These are phyloP conservation scores for Ascochyta fabae DNA, from an alignment of 2,329 filamentous ascomycete species.

Conservation along the genomic window DNA sequence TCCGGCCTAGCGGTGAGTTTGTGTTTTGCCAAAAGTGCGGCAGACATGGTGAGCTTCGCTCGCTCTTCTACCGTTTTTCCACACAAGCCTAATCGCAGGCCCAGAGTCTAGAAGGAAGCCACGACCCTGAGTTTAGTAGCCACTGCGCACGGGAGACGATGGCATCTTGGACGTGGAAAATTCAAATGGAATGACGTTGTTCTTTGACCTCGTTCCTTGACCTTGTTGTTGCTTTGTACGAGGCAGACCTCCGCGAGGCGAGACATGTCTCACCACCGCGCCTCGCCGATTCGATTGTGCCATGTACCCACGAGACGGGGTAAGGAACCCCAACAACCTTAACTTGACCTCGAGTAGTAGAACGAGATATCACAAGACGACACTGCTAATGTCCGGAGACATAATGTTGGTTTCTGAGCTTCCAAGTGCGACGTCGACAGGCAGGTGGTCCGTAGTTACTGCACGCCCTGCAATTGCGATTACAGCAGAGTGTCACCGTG, in stretches of 20 bases:
- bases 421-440: too few species aligned
- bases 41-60: not conserved
- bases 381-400: too few species aligned
- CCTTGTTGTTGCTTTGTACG: too few species aligned
- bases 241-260: not conserved
- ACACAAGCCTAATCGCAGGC: not conserved
- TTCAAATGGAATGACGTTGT: not conserved
- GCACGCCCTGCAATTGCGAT: too few species aligned
- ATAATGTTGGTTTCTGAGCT: too few species aligned
- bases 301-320: slow-evolving; percentile 7
- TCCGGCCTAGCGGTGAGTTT: slow-evolving; percentile 6
- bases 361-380: too few species aligned
- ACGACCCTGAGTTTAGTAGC: not conserved
- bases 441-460: too few species aligned
- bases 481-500: too few species aligned
- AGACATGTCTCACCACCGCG: slow-evolving; percentile 10
- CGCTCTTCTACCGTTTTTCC: slow-evolving; percentile 6
- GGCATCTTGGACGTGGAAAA: too few species aligned
- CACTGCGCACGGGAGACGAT: too few species aligned
- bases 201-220: not conserved
- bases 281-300: slow-evolving; percentile 1
- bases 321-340: slow-evolving; percentile 27
- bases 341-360: slow-evolving; percentile 17
- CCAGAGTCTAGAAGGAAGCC: slow-evolving; percentile 2
- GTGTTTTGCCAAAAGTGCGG: not conserved